These are phyloP conservation scores for Leptodontidium sp. DNA, from an alignment of 2,329 filamentous ascomycete genomes.

Conservation along the genomic window DNA sequence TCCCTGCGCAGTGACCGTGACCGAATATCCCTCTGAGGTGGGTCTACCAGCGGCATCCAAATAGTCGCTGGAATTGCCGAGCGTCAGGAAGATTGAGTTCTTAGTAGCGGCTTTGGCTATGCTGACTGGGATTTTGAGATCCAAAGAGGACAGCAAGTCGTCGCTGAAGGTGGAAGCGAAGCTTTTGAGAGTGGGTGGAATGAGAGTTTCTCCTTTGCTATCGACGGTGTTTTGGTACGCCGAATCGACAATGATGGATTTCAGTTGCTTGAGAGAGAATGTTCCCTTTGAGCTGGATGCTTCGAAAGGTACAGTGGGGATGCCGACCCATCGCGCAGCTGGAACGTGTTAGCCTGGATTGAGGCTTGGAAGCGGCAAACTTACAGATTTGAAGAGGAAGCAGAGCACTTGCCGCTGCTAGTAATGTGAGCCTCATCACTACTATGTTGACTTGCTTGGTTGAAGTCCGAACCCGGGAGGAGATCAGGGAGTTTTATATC, in stretches of 20 bases:
- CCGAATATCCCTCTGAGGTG: constrained; percentile 59
- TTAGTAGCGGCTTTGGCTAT: constrained; percentile 34
- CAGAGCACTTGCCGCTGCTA: constrained; percentile 6
- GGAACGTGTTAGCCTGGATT: neutral
- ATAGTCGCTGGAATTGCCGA: constrained; percentile 52
- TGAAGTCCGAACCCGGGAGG: neutral
- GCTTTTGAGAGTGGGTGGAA: constrained; percentile 57
- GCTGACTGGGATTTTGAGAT: constrained; percentile 44
- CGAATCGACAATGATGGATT: constrained; percentile 55
- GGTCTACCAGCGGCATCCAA: constrained; percentile 54
- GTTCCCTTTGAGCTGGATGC: constrained; percentile 36
- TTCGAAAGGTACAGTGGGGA: constrained; percentile 49
- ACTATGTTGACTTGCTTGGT: neutral
- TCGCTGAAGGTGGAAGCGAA: constrained; percentile 57
- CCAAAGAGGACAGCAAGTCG: constrained; percentile 47
- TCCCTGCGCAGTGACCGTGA: constrained; percentile 51
- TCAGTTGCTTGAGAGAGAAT: constrained; percentile 44
- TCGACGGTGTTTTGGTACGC: constrained; percentile 53
- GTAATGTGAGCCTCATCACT: constrained; percentile 17
- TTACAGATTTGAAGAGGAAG: constrained; percentile 22
- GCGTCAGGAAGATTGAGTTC: constrained; percentile 55
- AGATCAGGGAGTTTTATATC: neutral
- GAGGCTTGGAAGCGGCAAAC: neutral
- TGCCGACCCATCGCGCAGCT: constrained; percentile 37
- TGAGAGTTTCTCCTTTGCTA: constrained; percentile 56